phyloP scores from a whole-genome alignment of 1,284 basidiomycete genomes.

The Leucoagaricus sp. region DNA sequence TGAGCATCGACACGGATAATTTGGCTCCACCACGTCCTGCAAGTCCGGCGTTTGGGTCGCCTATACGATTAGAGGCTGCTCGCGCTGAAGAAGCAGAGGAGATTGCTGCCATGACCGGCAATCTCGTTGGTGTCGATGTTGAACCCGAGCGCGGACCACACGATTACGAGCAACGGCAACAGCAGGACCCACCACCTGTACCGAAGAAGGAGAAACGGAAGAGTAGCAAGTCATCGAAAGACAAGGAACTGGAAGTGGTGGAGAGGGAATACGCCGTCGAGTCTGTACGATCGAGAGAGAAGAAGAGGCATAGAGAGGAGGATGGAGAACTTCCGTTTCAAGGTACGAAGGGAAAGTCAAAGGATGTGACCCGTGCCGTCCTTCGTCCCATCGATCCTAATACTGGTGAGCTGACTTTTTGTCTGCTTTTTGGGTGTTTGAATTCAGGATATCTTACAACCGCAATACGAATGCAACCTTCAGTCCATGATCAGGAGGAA shows the following conservation, averaged over 20 bases:
- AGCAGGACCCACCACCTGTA: neutral
- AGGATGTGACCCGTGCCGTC: slow-evolving; percentile 58
- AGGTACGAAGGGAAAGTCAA: slow-evolving; percentile 44
- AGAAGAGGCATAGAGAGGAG: slow-evolving; percentile 28
- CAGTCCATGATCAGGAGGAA: slow-evolving; percentile 14
- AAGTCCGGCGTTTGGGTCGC: slow-evolving; percentile 70
- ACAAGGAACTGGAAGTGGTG: slow-evolving; percentile 31
- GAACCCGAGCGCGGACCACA: slow-evolving; percentile 18
- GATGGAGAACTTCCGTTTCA: slow-evolving; percentile 33
- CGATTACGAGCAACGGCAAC: neutral
- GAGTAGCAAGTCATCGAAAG: slow-evolving; percentile 31
- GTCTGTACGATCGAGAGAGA: slow-evolving; percentile 24
- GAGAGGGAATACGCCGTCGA: slow-evolving; percentile 30
- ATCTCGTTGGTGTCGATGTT: slow-evolving; percentile 21
- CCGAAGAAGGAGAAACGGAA: slow-evolving; percentile 37
- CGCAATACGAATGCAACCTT: slow-evolving; percentile 16
- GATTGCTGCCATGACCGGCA: slow-evolving; percentile 32
- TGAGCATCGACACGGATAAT: slow-evolving; percentile 45
- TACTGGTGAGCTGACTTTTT: slow-evolving; percentile 31
- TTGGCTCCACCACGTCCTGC: slow-evolving; percentile 48
- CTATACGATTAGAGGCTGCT: slow-evolving; percentile 53
- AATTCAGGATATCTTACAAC: slow-evolving; percentile 25
- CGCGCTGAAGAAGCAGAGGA: slow-evolving; percentile 63
- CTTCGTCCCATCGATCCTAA: slow-evolving; percentile 40
- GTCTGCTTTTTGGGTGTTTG: slow-evolving; percentile 2